These are phyloP conservation scores for Myxozyma neotropica DNA, from an alignment of 805 yeast genomes.

Conservation along the genomic window DNA sequence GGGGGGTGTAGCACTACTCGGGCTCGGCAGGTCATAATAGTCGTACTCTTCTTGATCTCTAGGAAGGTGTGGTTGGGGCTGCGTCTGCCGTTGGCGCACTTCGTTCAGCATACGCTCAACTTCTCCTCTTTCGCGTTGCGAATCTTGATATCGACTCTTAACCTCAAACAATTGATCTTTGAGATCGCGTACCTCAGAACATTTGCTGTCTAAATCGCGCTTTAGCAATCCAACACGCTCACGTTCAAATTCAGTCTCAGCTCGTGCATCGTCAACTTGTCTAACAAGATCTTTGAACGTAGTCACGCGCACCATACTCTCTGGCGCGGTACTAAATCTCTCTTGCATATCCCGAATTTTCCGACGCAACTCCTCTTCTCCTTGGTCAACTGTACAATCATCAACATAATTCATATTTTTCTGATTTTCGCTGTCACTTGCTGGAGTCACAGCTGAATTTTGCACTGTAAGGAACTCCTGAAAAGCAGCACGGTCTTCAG, in stretches of 20 bases:
- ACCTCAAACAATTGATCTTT: constrained; percentile 32
- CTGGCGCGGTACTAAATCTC: constrained; percentile 8
- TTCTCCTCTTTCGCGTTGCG: constrained; percentile 24
- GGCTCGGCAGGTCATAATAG: constrained; percentile 20
- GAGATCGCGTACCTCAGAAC: constrained; percentile 31
- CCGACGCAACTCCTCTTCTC: background rate
- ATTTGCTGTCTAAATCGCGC: constrained; percentile 28
- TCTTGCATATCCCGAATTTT: constrained; percentile 1
- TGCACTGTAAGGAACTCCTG: constrained; percentile 8
- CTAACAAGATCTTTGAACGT: constrained; percentile 26
- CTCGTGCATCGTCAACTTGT: constrained; percentile 26
- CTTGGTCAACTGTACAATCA: too few species aligned
- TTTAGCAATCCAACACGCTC: constrained; percentile 19
- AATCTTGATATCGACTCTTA: constrained; percentile 27
- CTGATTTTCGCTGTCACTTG: background rate
- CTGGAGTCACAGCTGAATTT: background rate
- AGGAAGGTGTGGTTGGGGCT: background rate
- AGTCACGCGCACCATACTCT: constrained; percentile 8
- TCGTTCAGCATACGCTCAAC: constrained; percentile 28
- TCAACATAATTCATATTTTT: background rate
- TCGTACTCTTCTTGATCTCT: constrained; percentile 22
- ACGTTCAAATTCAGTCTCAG: constrained; percentile 20
- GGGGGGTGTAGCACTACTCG: background rate
- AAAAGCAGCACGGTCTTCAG: constrained; percentile 21
- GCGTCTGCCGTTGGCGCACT: constrained; percentile 24